A percentile compares a stretch with the other conserved stretches of the same genome.
These are phyloP conservation scores for Colletotrichum chlorophyti DNA, from an alignment of 2,329 filamentous ascomycete genomes.

Conservation along the genomic window DNA sequence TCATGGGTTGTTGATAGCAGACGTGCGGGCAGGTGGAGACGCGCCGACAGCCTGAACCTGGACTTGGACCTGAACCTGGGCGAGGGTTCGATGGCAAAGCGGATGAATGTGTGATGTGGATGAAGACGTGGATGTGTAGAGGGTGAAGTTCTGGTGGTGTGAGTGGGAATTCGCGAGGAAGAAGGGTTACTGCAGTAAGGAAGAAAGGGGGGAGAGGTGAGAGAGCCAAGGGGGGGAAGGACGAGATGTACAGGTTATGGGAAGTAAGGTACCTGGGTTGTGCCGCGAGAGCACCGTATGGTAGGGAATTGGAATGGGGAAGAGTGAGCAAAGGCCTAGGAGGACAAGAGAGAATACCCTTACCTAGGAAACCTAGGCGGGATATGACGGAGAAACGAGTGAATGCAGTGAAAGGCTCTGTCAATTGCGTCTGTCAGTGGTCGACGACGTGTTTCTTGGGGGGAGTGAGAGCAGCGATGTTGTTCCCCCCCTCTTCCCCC, in stretches of 20 bases:
- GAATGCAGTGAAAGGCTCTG: neutral
- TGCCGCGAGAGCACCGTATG: too few relatives aligned
- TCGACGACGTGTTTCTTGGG: neutral
- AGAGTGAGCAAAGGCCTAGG: neutral
- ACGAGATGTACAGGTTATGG: neutral
- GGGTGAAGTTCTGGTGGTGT: too few relatives aligned
- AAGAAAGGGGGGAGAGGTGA: slow-evolving; percentile 9
- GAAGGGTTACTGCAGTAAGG: too few relatives aligned
- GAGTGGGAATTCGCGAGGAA: too few relatives aligned
- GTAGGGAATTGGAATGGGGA: too few relatives aligned
- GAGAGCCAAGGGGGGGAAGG: neutral
- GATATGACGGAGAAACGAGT: neutral
- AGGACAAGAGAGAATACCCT: neutral
- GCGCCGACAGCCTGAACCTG: slow-evolving; percentile 16
- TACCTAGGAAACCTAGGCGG: too few relatives aligned
- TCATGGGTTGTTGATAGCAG: too few relatives aligned
- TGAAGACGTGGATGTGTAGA: neutral
- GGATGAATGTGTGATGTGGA: neutral
- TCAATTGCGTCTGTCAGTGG: neutral
- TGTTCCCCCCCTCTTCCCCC: neutral
- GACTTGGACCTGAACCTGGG: too few relatives aligned
- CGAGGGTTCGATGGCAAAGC: neutral
- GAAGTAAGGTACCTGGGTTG: too few relatives aligned
- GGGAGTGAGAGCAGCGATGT: neutral
- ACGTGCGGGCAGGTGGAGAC: slow-evolving; percentile 23